These are phyloP conservation scores for Cyclaneusma minus DNA, from an alignment of 2,329 filamentous ascomycete species.

Conservation along the genomic window DNA sequence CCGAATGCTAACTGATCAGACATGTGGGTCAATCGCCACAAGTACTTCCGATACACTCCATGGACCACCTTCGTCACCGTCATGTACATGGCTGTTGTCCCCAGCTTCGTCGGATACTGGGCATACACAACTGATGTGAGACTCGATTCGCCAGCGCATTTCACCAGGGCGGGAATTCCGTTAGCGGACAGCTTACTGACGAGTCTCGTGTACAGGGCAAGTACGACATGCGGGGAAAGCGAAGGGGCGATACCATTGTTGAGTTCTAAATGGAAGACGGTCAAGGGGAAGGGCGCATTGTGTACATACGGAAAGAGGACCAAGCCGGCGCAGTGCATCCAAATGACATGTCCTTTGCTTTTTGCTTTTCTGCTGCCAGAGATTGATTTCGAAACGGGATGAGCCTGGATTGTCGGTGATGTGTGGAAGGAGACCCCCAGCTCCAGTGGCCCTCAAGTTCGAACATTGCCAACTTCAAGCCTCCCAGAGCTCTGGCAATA, in stretches of 20 bases:
- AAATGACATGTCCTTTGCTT: too few relatives aligned
- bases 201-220: constrained; percentile 49
- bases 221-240: constrained; percentile 73
- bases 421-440: too few relatives aligned
- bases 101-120: constrained; percentile 51
- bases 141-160: constrained; percentile 17
- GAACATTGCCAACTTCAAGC: too few relatives aligned
- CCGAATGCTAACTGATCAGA: constrained; percentile 31
- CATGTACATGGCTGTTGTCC: constrained; percentile 60
- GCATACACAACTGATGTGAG: constrained; percentile 79
- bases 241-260: constrained; percentile 66
- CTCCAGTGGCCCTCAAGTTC: too few relatives aligned
- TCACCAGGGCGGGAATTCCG: constrained; percentile 1
- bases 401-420: too few relatives aligned
- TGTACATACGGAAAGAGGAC: too few relatives aligned
- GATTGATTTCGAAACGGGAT: too few relatives aligned
- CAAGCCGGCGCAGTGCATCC: too few relatives aligned
- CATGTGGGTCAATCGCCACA: constrained; percentile 72
- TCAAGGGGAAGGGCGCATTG: constrained; percentile 12
- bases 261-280: constrained; percentile 45
- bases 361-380: too few relatives aligned
- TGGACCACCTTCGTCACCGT: constrained; percentile 69
- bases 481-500: too few relatives aligned
- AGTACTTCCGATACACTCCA: constrained; percentile 89
- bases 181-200: constrained; percentile 10